These are phyloP conservation scores for Nepenthes alata DNA, from an alignment of 179 eudicot species.

Conservation along the genomic window DNA sequence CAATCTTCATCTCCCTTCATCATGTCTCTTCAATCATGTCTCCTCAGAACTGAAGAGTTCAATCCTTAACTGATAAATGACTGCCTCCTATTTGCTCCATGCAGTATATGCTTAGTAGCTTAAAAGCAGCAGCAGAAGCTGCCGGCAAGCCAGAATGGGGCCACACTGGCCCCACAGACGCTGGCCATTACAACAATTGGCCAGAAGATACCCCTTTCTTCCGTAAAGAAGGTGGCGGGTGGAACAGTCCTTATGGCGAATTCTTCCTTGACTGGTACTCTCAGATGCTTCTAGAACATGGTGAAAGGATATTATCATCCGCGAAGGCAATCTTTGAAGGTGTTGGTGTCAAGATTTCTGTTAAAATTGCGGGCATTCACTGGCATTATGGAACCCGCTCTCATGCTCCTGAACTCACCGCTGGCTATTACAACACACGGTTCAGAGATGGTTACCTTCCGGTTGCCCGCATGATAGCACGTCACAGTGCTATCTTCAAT, in stretches of 20 bases:
- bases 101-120: constrained; percentile 80
- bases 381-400: constrained; percentile 97
- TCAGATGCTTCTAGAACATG: constrained; percentile 76
- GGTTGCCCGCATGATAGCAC: constrained; percentile 72
- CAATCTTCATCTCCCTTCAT: background rate
- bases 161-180: constrained; percentile 80
- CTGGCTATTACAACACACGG: constrained; percentile 94
- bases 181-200: constrained; percentile 90
- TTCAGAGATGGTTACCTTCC: constrained; percentile 76
- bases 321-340: constrained; percentile 42
- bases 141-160: constrained; percentile 90
- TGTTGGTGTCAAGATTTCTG: constrained; percentile 62
- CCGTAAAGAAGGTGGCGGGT: constrained; percentile 73
- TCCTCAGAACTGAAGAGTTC: background rate
- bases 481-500: constrained; percentile 75
- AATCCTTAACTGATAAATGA: too few species aligned
- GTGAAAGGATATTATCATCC: constrained; percentile 59
- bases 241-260: constrained; percentile 64
- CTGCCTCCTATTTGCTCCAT: constrained; percentile 2
- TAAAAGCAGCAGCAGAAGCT: constrained; percentile 81
- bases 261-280: constrained; percentile 97
- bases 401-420: constrained; percentile 94
- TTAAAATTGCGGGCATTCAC: constrained; percentile 85
- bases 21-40: background rate
- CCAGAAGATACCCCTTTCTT: constrained; percentile 93